A percentile compares a stretch with the other conserved stretches of the same genome.
These are phyloP conservation scores for Acacia acuminata DNA, from an alignment of 306 rosid genomes.

Conservation along the genomic window DNA sequence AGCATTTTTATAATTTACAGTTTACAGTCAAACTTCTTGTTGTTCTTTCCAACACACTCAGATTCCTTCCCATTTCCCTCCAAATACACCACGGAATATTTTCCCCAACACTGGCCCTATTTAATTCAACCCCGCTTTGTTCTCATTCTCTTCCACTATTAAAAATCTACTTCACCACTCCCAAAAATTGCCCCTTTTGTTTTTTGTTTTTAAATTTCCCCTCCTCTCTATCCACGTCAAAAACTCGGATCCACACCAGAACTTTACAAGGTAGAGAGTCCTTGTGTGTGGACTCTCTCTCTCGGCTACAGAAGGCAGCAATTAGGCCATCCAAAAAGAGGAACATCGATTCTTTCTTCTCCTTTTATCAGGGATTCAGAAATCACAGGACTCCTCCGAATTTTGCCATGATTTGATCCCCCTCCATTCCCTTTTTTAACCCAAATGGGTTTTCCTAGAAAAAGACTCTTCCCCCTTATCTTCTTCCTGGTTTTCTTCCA, in stretches of 20 bases:
- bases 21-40: not conserved
- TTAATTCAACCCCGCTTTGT: not conserved
- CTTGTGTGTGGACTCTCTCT: not conserved
- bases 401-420: slow-evolving; percentile 55
- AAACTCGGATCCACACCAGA: not conserved
- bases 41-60: not conserved
- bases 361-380: slow-evolving; percentile 10
- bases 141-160: not conserved
- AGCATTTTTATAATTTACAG: not conserved
- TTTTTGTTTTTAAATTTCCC: not conserved
- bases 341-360: slow-evolving; percentile 18
- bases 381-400: slow-evolving; percentile 19
- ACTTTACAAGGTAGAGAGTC: not conserved
- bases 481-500: slow-evolving; percentile 40
- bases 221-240: not conserved
- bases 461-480: slow-evolving; percentile 36
- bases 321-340: not conserved
- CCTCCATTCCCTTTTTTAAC: not conserved
- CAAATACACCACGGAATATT: not conserved
- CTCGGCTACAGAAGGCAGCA: not conserved
- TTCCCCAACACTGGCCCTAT: not conserved
- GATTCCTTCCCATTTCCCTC: not conserved
- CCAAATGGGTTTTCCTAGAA: slow-evolving; percentile 63
- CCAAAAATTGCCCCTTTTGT: not conserved
- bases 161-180: not conserved